Conservation (phyloP, 2,329 filamentous ascomycete genomes). For the Alternaria arbusti region DNA sequence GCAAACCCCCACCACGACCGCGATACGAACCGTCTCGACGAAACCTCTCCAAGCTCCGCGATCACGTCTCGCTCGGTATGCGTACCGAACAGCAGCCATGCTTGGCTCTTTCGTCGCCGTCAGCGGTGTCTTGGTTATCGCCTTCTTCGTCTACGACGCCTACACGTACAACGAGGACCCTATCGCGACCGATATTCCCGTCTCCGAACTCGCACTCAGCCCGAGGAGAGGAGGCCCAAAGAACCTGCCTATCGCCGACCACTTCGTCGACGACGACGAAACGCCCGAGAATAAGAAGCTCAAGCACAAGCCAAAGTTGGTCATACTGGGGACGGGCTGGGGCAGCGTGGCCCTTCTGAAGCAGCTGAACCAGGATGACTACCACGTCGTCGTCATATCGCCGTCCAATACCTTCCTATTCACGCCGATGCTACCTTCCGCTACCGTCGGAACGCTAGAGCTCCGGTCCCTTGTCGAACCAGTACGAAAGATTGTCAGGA, state of each 20-base stretch:
- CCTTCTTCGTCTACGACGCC: slow-evolving; percentile 93
- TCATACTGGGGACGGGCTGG: slow-evolving; percentile 94
- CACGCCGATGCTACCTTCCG: slow-evolving; percentile 96
- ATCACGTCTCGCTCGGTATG: slow-evolving; percentile 56
- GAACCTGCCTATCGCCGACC: slow-evolving; percentile 89
- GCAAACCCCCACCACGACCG: slow-evolving; percentile 15
- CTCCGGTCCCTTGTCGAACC: slow-evolving; percentile 91
- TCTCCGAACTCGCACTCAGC: slow-evolving; percentile 83
- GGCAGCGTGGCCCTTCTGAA: slow-evolving; percentile 92
- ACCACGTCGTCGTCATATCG: slow-evolving; percentile 93
- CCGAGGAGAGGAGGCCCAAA: slow-evolving; percentile 88
- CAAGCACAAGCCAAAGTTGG: slow-evolving; percentile 89
- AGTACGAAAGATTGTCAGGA: slow-evolving; percentile 80
- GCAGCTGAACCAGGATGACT: slow-evolving; percentile 86
- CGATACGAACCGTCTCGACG: slow-evolving; percentile 37
- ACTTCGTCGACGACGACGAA: slow-evolving; percentile 89
- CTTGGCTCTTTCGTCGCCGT: slow-evolving; percentile 78
- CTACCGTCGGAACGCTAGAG: slow-evolving; percentile 93
- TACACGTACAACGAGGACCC: slow-evolving; percentile 82
- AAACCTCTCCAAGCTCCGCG: slow-evolving; percentile 39
- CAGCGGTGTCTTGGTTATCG: slow-evolving; percentile 71
- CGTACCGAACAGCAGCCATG: slow-evolving; percentile 73
- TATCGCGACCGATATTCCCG: slow-evolving; percentile 72
- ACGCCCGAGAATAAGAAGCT: slow-evolving; percentile 69
- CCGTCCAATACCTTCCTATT: slow-evolving; percentile 98